A percentile compares a stretch with the other conserved stretches of the same genome.
Conservation (phyloP, 345 rosid genomes). For the Rhizophora mangle region DNA sequence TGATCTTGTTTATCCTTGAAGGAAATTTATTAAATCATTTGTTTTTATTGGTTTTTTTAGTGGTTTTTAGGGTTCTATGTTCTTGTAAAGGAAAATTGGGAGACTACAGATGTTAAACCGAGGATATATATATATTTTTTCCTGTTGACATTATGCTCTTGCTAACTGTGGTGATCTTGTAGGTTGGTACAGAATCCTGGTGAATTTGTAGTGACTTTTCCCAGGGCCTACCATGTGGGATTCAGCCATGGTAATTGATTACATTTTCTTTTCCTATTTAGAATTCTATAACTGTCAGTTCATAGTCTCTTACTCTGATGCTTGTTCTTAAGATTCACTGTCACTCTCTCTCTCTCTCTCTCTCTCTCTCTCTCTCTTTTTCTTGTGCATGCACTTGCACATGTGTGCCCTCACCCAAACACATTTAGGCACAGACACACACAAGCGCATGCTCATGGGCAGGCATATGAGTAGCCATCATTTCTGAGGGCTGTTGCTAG, state of each 20-base stretch:
- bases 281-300: slow-evolving; percentile 1
- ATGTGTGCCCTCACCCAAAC: too few species aligned
- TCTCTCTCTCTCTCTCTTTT: too few species aligned
- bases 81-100: too few species aligned
- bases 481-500: background rate
- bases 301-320: background rate
- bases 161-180: slow-evolving; percentile 28
- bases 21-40: background rate
- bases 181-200: slow-evolving; percentile 98
- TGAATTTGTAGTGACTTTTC: slow-evolving; percentile 99
- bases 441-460: too few species aligned
- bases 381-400: too few species aligned
- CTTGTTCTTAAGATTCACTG: background rate
- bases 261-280: slow-evolving; percentile 15
- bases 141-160: slow-evolving; percentile 22
- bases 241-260: slow-evolving; percentile 98
- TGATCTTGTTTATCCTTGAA: slow-evolving; percentile 2
- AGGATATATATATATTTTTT: background rate
- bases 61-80: background rate
- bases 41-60: background rate
- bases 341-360: too few species aligned
- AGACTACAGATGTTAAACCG: too few species aligned
- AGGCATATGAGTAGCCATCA: too few species aligned
- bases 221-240: slow-evolving; percentile 98
- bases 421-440: too few species aligned